Evolutionary conservation across 441 rosid species (phyloP).

Genomic region (Mallotus japonicus): DNA sequence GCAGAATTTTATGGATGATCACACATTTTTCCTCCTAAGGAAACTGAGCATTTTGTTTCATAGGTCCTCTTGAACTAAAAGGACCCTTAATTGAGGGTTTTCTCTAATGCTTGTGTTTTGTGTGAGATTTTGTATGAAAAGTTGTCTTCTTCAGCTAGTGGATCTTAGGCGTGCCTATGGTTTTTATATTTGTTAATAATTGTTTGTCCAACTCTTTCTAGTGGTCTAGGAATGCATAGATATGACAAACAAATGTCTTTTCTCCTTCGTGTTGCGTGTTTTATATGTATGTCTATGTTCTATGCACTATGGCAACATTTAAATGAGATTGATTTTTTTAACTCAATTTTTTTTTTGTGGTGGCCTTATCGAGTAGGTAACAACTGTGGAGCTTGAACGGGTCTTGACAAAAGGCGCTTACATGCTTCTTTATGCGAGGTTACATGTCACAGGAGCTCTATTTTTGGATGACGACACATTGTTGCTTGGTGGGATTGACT

Average conservation of each 20-base stretch:
- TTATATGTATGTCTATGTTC: neutral
- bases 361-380: slow-evolving; percentile 51
- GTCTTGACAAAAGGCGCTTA: slow-evolving; percentile 76
- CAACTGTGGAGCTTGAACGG: slow-evolving; percentile 62
- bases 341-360: neutral
- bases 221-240: no score
- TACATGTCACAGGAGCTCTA: slow-evolving; percentile 21
- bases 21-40: no score
- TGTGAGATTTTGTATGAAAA: neutral
- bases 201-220: neutral
- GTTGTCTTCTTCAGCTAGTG: neutral
- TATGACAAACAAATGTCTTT: no score
- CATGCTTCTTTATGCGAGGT: slow-evolving; percentile 95
- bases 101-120: neutral
- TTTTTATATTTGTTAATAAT: neutral
- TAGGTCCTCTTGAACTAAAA: no score
- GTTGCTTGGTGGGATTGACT: neutral
- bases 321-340: neutral
- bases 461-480: neutral
- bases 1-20: neutral
- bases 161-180: neutral
- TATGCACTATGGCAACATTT: neutral
- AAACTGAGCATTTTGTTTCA: no score
- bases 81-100: no score
- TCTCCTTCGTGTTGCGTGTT: no score